Conservation (phyloP, 2,329 filamentous ascomycete species). For the Botrytis paeoniae region DNA sequence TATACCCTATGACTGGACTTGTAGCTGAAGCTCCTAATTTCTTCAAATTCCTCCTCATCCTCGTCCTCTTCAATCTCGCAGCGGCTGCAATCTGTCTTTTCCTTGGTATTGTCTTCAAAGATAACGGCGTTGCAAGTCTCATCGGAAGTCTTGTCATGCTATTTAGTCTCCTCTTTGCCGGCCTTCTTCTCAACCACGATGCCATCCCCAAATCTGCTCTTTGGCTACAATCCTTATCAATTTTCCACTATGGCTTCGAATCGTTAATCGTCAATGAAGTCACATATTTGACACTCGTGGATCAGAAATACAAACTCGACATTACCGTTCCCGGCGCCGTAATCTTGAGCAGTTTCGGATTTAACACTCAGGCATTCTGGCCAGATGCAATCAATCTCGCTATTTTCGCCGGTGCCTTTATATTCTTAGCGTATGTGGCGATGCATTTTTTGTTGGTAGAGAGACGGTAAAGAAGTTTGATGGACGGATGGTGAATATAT, state of each 20-base stretch:
- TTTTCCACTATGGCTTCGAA: conserved; percentile 98
- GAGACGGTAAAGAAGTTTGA: conserved; percentile 57
- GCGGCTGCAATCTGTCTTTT: conserved; percentile 92
- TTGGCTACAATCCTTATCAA: conserved; percentile 91
- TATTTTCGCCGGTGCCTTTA: conserved; percentile 77
- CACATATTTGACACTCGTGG: conserved; percentile 79
- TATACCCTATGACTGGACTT: conserved; percentile 97
- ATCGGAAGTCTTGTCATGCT: conserved; percentile 96
- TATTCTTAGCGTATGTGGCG: conserved; percentile 82
- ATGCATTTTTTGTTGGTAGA: conserved; percentile 95
- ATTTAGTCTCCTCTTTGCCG: conserved; percentile 92
- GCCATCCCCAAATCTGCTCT: conserved; percentile 80
- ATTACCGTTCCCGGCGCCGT: conserved; percentile 94
- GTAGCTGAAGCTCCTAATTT: conserved; percentile 81
- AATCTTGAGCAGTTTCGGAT: conserved; percentile 92
- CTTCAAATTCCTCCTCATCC: conserved; percentile 83
- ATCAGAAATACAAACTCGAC: conserved; percentile 93
- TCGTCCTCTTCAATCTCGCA: conserved; percentile 94
- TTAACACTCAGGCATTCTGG: conserved; percentile 85
- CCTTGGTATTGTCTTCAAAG: conserved; percentile 92
- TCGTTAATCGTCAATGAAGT: conserved; percentile 97
- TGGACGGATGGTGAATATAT: not conserved
- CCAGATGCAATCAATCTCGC: conserved; percentile 76
- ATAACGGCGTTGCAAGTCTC: conserved; percentile 85
- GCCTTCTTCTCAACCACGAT: conserved; percentile 89